These are phyloP conservation scores for Corymbia citriodora DNA, from an alignment of 441 rosid species.

Conservation along the genomic window DNA sequence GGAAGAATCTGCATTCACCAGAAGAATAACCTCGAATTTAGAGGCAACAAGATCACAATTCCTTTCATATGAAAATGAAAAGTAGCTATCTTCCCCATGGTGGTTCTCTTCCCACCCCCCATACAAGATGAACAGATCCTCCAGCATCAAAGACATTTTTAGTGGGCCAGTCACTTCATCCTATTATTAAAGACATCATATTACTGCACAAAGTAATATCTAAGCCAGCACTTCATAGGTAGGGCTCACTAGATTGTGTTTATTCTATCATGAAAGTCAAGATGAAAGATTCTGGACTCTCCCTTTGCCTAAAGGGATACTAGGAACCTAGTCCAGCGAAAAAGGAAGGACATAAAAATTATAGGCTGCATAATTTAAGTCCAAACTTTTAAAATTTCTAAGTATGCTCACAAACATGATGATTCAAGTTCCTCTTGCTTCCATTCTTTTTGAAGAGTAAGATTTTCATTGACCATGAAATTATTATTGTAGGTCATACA, in stretches of 20 bases:
- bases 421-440: neutral
- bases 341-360: neutral
- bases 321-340: neutral
- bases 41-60: neutral
- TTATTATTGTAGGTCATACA: neutral
- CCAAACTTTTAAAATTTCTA: neutral
- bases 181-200: neutral
- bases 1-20: constrained; percentile 68
- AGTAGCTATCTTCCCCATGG: neutral
- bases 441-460: neutral
- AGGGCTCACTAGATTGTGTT: neutral
- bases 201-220: neutral
- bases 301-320: neutral
- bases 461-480: neutral
- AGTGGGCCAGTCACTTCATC: neutral
- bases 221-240: neutral
- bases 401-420: neutral
- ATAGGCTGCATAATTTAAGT: neutral
- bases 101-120: neutral
- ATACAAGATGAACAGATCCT: neutral
- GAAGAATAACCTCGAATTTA: neutral
- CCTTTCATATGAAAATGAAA: neutral
- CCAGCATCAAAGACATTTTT: neutral
- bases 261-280: neutral
- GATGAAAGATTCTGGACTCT: neutral